Base-by-base conservation (phyloP, 1,284 basidiomycete species). In the Inonotus hispidus region DNA sequence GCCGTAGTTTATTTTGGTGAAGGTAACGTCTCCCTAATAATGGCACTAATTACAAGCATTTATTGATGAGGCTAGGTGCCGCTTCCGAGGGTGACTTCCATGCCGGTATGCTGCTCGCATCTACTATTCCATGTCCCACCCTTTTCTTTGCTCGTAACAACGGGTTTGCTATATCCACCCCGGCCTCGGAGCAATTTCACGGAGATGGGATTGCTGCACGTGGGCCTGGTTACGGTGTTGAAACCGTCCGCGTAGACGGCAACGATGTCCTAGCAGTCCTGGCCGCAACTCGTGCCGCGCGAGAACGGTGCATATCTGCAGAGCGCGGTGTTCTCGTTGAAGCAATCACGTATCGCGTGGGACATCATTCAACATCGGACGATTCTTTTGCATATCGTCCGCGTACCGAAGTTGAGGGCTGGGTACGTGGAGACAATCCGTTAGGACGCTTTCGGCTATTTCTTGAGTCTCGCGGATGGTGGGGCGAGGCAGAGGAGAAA, bases 311-410 rank as follows among this genome's bases (percentile, higher is more conserved):
- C 64, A 77, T 96, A 14, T 84, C 88, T 65, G 84, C 88, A 59
- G 87, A 90, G 37, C 82, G 92, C 45, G 92, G 90, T 6, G 91
- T 97, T 0, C 78, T 98, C 37, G 82, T 98, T 59, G 95, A 98
- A 76, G 91, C 92, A 4, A 95, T 96, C 92, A 90, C 88, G 1
- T 96, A 96, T 71, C 84, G 93, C 82, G 88, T 97, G 3, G 91
- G 94, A n/a, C 94, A 97, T 71, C 94, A 97, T 72, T 94, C 92
- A 14, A 97, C 94, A 0, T 95, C 92, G 11, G 95, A 97, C 71
- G 94, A 97, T 73, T 95, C 92, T 16, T 93, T 90, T 68, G 93
- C 93, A 27, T 97, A 97, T 73, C 84, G 93, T 41, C 81, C 90
- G 0, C 82, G 88, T 10, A 83, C 90, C 62, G 93, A 94, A 70